phyloP scores from a whole-genome alignment of 306 rosid species.

The Trifolium pratense region DNA sequence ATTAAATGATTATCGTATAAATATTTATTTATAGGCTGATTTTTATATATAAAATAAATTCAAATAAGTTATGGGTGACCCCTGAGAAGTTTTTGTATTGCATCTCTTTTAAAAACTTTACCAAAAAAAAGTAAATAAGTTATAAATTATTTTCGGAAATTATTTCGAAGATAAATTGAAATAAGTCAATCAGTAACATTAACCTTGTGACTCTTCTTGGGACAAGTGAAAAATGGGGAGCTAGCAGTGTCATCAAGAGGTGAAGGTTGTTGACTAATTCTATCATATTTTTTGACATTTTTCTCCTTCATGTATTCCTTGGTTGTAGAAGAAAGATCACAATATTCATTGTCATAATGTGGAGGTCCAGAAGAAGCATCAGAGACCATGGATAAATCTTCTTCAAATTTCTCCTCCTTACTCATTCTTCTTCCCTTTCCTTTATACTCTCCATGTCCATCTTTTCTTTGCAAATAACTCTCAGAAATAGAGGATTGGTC shows the following conservation, averaged over 20 bases:
- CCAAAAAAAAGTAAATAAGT: too few species aligned
- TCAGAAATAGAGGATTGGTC: constrained; percentile 68
- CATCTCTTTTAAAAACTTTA: too few species aligned
- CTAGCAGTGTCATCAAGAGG: constrained; percentile 93
- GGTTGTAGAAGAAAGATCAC: constrained; percentile 39
- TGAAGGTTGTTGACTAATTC: constrained; percentile 49
- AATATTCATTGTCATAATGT: constrained; percentile 54
- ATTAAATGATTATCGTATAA: not conserved
- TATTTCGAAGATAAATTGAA: not conserved
- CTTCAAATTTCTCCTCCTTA: constrained; percentile 56
- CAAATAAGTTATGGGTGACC: not conserved
- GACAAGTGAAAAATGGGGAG: constrained; percentile 57
- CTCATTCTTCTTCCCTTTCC: constrained; percentile 37
- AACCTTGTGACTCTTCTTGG: constrained; percentile 56
- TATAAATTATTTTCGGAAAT: not conserved
- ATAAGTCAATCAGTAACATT: not conserved
- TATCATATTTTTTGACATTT: constrained; percentile 54
- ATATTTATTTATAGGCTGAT: not conserved
- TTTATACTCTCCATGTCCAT: constrained; percentile 25
- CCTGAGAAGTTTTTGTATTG: too few species aligned
- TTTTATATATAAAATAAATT: not conserved
- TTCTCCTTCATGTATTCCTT: constrained; percentile 49
- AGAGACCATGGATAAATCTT: constrained; percentile 85
- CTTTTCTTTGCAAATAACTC: constrained; percentile 39
- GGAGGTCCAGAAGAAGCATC: constrained; percentile 98